Base-by-base conservation (phyloP, 2,329 filamentous ascomycete genomes). In the Neophaeococcomyces mojaviensis region DNA sequence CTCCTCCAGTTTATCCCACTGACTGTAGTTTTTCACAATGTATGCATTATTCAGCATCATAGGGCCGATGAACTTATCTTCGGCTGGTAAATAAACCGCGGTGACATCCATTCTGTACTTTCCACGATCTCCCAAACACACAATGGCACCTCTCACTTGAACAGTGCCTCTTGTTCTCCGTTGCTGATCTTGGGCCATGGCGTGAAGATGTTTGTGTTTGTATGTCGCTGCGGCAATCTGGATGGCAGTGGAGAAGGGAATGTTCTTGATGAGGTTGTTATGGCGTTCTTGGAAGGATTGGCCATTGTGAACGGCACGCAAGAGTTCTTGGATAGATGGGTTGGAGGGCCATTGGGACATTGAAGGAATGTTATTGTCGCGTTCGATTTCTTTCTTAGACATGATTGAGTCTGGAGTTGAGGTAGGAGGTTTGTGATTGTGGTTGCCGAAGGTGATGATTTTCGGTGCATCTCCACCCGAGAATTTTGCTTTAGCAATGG, bases 31-130 rank as follows among this genome's bases (percentile, higher is more conserved):
- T 18, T 39, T 39, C 13, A 46, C 20, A 4, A 46, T n/a, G 19
- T 39, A 46, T 3, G 35, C 24, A 15, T 46, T 31, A 26, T 24
- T 39, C 15, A 46, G 7, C n/a, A 33, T n/a, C 3, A 46, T 4
- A 3, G 34, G 24, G 5, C 43, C 43, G 9, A 46, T 10, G 22
- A 46, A 46, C 31, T 33, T 39, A 26, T 46, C 36, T 19, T 46
- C 43, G 10, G 43, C 28, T 20, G 49, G 49, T 16, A 51, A 49
- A 41, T 57, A 57, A 19, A 48, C 42, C 12, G 48, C 55, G 7
- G 36, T 22, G 4, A 51, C 49, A 33, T 52, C 45, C 4, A 55
- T 20, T 15, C 35, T 49, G 3, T 53, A 36, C 10, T 40, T 46
- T 2, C 55, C 55, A 32, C 46, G 41, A 3, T 52, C 47, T 13